Conservation (phyloP, 768 basidiomycete species). For the Phlegmacium glaucopus region DNA sequence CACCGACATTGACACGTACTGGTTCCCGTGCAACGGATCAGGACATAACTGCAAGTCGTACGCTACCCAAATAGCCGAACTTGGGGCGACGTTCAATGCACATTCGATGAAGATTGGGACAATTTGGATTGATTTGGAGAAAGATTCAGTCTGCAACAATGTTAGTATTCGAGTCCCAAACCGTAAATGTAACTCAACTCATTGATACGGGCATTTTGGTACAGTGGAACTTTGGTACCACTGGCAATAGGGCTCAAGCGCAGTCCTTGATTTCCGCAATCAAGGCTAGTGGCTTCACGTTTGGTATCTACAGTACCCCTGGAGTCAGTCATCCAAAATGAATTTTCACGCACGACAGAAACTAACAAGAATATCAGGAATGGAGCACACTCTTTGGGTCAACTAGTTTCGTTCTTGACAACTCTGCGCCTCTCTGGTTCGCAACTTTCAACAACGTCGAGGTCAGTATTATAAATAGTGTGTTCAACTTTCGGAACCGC, state of each 20-base stretch:
- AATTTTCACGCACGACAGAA: not conserved
- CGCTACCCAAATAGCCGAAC: constrained; percentile 11
- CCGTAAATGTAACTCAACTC: not conserved
- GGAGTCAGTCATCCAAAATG: constrained; percentile 5
- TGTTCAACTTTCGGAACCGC: not conserved
- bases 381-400: constrained; percentile 20
- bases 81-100: constrained; percentile 10
- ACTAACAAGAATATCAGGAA: not conserved
- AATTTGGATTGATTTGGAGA: constrained; percentile 18
- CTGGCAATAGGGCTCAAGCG: constrained; percentile 15
- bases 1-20: constrained; percentile 18
- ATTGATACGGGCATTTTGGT: constrained; percentile 4
- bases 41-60: constrained; percentile 16
- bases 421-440: constrained; percentile 17
- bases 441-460: constrained; percentile 14
- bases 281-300: constrained; percentile 14
- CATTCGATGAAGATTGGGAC: constrained; percentile 15
- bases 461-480: constrained; percentile 9
- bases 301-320: constrained; percentile 16
- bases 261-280: constrained; percentile 12
- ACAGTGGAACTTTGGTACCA: constrained; percentile 16
- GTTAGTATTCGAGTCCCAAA: not conserved
- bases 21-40: constrained; percentile 19
- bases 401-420: constrained; percentile 15
- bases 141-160: constrained; percentile 16